These are phyloP conservation scores for Chrysanthemum lavandulifolium DNA, from an alignment of 129 eudicot genomes.

Conservation along the genomic window DNA sequence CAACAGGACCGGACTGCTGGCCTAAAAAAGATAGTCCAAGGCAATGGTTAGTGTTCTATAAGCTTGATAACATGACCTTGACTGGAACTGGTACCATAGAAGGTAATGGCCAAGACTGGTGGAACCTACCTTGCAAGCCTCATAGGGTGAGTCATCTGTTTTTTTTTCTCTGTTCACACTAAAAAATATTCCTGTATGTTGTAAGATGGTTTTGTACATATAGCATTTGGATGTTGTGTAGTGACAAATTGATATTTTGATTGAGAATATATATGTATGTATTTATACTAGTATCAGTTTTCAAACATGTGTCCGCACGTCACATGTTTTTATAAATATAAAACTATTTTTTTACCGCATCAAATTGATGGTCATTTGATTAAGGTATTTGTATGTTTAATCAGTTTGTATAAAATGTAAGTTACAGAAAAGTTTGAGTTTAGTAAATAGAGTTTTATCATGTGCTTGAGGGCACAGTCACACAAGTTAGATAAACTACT, in stretches of 20 bases:
- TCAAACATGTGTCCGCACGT: too few species aligned
- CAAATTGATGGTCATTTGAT: too few species aligned
- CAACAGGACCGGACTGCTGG: conserved; percentile 90
- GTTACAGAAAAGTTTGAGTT: too few species aligned
- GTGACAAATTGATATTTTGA: neutral
- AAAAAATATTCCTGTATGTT: neutral
- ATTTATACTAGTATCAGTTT: too few species aligned
- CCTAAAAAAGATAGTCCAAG: conserved; percentile 66
- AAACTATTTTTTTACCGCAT: too few species aligned
- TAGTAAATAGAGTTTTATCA: too few species aligned
- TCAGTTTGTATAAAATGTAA: too few species aligned
- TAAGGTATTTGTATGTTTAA: too few species aligned
- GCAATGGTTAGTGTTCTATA: conserved; percentile 94
- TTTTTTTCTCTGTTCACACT: neutral
- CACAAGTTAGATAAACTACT: too few species aligned
- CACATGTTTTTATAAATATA: too few species aligned
- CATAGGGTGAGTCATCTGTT: conserved; percentile 48
- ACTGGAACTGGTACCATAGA: conserved; percentile 86
- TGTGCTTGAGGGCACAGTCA: too few species aligned
- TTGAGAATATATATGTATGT: too few species aligned
- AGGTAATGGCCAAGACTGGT: conserved; percentile 91
- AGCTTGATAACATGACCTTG: conserved; percentile 60
- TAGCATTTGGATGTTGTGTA: neutral
- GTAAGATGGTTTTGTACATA: neutral
- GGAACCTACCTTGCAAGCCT: conserved; percentile 99